Conservation (phyloP, 2,329 filamentous ascomycete genomes). For the Drechslerella dactyloides region DNA sequence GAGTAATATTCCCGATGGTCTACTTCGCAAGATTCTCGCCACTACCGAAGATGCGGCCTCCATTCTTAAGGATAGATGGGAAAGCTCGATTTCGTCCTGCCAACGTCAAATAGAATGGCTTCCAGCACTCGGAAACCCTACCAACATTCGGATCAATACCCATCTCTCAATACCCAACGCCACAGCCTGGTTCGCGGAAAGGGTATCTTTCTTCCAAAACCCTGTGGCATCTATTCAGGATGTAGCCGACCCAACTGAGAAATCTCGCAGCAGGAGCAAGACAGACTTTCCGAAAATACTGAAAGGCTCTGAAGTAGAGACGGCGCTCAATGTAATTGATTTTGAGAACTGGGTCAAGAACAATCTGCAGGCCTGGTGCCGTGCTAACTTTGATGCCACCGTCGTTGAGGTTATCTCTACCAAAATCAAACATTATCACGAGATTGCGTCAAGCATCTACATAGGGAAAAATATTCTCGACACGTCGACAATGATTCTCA, state of each 20-base stretch:
- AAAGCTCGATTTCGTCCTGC: constrained; percentile 6
- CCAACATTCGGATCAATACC: neutral
- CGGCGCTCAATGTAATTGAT: neutral
- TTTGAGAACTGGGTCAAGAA: constrained; percentile 54
- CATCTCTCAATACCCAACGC: neutral
- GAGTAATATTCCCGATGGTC: constrained; percentile 59
- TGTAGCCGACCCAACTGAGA: too few relatives aligned
- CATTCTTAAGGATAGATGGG: constrained; percentile 5
- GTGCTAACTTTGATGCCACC: too few relatives aligned
- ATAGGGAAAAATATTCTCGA: constrained; percentile 59
- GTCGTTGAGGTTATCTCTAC: constrained; percentile 50
- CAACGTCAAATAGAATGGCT: constrained; percentile 14
- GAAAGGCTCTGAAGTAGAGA: neutral
- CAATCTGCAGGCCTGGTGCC: constrained; percentile 63
- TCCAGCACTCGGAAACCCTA: neutral
- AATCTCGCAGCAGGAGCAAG: too few relatives aligned
- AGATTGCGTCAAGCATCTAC: constrained; percentile 39
- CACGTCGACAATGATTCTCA: constrained; percentile 65
- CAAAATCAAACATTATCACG: constrained; percentile 57
- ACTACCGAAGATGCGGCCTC: neutral
- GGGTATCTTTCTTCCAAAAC: too few relatives aligned
- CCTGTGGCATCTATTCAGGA: too few relatives aligned
- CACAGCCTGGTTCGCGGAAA: constrained; percentile 4
- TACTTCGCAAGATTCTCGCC: neutral
- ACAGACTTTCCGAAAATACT: neutral